phyloP scores from a whole-genome alignment of 257 asterid genomes.

The Petunia axillaris region DNA sequence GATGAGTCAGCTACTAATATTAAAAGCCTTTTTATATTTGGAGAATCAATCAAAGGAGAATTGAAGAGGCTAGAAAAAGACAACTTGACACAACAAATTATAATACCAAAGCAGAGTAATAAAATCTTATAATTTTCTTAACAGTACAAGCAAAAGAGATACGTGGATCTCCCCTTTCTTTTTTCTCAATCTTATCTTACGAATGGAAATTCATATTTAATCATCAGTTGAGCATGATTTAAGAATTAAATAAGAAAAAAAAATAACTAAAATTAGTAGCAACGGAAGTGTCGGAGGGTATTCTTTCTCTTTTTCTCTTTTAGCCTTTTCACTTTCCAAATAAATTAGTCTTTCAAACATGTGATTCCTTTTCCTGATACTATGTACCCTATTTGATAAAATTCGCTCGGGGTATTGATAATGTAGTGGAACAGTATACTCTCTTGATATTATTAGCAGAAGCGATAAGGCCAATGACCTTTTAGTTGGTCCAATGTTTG shows the following conservation, averaged over 20 bases:
- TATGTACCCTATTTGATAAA: no score
- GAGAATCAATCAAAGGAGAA: conserved; percentile 3
- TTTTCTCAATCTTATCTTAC: no score
- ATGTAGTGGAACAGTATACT: no score
- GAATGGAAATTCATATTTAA: neutral
- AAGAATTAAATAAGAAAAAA: neutral
- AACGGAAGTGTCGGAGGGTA: neutral
- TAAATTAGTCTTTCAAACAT: no score
- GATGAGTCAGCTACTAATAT: conserved; percentile 11
- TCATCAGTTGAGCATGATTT: neutral
- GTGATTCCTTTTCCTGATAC: no score
- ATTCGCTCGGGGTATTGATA: no score
- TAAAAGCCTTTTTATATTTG: neutral
- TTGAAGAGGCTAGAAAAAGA: neutral
- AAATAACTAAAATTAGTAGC: neutral
- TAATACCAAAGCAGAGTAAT: neutral
- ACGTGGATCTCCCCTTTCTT: no score
- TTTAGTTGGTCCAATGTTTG: no score
- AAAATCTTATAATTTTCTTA: neutral
- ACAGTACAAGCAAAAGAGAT: no score
- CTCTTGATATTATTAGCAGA: no score
- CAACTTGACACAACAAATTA: neutral
- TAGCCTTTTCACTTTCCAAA: no score
- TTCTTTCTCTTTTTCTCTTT: neutral
- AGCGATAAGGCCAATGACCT: no score